Percentiles rank a stretch among this genome's conserved stretches.
phyloP scores from a whole-genome alignment of 768 basidiomycete species.

The Termitomyces bulborhizus region DNA sequence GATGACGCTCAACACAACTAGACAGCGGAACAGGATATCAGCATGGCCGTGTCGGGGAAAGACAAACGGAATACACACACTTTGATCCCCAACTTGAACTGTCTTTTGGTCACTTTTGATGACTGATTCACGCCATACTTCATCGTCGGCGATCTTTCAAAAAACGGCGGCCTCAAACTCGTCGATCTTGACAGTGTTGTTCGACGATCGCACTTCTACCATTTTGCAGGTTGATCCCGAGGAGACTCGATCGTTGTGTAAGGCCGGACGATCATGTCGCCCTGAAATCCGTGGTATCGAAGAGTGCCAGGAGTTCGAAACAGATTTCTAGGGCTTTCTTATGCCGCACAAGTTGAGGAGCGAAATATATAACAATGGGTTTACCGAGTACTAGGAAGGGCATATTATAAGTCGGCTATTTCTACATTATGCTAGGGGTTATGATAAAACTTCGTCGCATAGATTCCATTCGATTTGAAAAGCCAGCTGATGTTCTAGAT shows the following conservation, averaged over 20 bases:
- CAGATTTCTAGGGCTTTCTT: slow-evolving; percentile 9
- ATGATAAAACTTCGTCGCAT: background rate
- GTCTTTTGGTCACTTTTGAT: too few species aligned
- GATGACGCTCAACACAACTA: slow-evolving; percentile 78
- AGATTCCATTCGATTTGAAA: background rate
- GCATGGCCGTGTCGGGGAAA: background rate
- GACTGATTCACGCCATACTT: too few species aligned
- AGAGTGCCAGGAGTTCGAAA: slow-evolving; percentile 9
- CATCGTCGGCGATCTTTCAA: too few species aligned
- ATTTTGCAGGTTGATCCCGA: slow-evolving; percentile 8
- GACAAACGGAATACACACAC: slow-evolving; percentile 41
- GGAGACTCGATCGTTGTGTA: slow-evolving; percentile 11
- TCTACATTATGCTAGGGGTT: background rate
- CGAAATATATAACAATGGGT: background rate
- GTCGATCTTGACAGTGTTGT: too few species aligned
- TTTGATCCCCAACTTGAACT: slow-evolving; percentile 24
- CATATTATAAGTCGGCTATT: background rate
- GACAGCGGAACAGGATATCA: background rate
- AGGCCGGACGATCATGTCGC: slow-evolving; percentile 12
- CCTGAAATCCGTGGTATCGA: slow-evolving; percentile 6
- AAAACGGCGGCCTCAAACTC: too few species aligned
- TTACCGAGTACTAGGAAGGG: background rate
- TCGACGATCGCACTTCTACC: slow-evolving; percentile 3
- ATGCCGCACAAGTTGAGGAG: background rate
- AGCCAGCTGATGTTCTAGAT: too few species aligned